Evolutionary conservation across 129 eudicot genomes (phyloP).

Genomic region (Centella asiatica): DNA sequence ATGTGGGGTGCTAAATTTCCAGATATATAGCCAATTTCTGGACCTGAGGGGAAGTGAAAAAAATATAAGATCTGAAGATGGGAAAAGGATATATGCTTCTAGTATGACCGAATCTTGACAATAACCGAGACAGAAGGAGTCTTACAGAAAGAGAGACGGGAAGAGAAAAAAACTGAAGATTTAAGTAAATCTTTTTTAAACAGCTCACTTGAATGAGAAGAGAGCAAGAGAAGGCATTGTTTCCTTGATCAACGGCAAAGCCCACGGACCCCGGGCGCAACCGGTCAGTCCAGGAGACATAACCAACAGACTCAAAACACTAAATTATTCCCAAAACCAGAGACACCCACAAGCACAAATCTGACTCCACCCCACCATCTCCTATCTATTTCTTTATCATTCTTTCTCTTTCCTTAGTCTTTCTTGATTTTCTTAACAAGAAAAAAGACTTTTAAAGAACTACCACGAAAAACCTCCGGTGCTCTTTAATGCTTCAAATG

Average conservation of each 20-base stretch:
- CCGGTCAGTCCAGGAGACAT: constrained; percentile 89
- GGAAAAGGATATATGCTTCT: constrained; percentile 42
- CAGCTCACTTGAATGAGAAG: constrained; percentile 35
- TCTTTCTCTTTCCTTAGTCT: constrained; percentile 19
- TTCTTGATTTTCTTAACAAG: constrained; percentile 8
- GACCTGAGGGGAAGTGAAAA: constrained; percentile 16
- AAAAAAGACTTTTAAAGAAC: constrained; percentile 8
- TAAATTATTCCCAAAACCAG: constrained; percentile 54
- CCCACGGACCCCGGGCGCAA: constrained; percentile 73
- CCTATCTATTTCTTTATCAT: constrained; percentile 19
- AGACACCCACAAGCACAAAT: constrained; percentile 41
- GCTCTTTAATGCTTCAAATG: constrained; percentile 30
- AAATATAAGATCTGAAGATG: constrained; percentile 41
- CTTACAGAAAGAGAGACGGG: constrained; percentile 17
- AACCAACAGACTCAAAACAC: constrained; percentile 53
- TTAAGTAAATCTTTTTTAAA: not conserved
- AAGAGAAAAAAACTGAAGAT: constrained; percentile 8
- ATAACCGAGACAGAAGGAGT: constrained; percentile 15
- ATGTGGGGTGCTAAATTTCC: constrained; percentile 31
- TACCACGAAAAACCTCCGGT: constrained; percentile 3
- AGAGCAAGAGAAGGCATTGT: constrained; percentile 44
- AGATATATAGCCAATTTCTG: constrained; percentile 19
- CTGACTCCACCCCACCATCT: constrained; percentile 23
- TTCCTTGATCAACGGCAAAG: constrained; percentile 82
- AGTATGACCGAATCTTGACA: constrained; percentile 58